These are phyloP conservation scores for Epichloe elymi DNA, from an alignment of 2,329 filamentous ascomycete species.

Conservation along the genomic window DNA sequence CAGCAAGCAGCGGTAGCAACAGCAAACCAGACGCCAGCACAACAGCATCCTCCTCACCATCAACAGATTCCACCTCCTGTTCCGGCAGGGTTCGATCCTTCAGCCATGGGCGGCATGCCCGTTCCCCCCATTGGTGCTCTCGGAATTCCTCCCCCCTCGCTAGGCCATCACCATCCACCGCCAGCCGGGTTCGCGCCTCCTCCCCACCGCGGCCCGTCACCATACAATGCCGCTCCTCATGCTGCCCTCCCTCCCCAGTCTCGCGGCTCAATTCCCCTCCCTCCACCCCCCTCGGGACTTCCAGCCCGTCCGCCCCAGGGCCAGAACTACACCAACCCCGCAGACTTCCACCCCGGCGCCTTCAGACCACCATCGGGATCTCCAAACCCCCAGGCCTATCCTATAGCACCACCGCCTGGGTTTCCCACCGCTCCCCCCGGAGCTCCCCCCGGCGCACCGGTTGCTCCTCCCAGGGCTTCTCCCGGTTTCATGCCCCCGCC, in stretches of 20 bases:
- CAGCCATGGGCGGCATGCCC: conserved; percentile 14
- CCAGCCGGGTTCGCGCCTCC: conserved; percentile 26
- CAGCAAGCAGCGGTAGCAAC: neutral
- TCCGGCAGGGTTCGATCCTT: conserved; percentile 23
- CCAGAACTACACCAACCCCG: conserved; percentile 33
- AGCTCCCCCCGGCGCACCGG: conserved; percentile 10
- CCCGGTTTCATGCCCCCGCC: conserved; percentile 28
- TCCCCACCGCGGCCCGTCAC: conserved; percentile 16
- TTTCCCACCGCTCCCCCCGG: conserved; percentile 26
- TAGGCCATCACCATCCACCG: conserved; percentile 12
- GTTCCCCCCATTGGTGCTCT: neutral
- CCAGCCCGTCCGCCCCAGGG: conserved; percentile 36
- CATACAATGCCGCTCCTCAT: conserved; percentile 17
- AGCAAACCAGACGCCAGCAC: conserved; percentile 11
- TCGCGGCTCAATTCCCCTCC: conserved; percentile 25
- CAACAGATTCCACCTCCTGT: conserved; percentile 8
- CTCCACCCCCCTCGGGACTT: conserved; percentile 37
- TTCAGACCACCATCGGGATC: conserved; percentile 27
- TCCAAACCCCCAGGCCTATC: conserved; percentile 26
- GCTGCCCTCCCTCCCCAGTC: conserved; percentile 10
- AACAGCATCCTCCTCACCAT: conserved; percentile 13
- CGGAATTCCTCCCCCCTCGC: conserved; percentile 12
- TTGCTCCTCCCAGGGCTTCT: conserved; percentile 28
- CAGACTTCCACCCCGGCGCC: conserved; percentile 32
- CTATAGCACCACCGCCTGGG: conserved; percentile 25